A percentile compares a stretch with the other conserved stretches of the same genome.
phyloP scores from a whole-genome alignment of 2,329 filamentous ascomycete species.

The Phialophora macrospora region DNA sequence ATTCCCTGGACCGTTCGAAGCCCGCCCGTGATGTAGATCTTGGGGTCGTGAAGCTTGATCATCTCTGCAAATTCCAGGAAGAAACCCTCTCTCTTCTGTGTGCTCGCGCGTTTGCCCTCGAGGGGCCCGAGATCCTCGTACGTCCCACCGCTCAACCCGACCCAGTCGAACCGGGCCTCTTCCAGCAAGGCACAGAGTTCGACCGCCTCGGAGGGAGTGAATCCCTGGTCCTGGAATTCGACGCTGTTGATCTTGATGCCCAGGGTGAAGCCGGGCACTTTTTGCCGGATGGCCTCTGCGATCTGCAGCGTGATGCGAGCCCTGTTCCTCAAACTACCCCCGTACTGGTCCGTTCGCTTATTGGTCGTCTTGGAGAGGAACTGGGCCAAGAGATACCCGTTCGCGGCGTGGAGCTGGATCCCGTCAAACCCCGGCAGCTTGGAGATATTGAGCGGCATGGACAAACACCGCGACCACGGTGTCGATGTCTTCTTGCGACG shows the following conservation, averaged over 20 bases:
- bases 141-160: constrained; percentile 65
- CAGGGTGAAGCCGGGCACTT: constrained; percentile 49
- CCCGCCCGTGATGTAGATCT: constrained; percentile 64
- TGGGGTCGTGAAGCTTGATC: constrained; percentile 59
- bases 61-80: constrained; percentile 64
- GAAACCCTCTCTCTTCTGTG: constrained; percentile 62
- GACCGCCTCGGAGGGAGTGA: constrained; percentile 55
- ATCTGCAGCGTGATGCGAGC: constrained; percentile 64
- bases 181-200: constrained; percentile 47
- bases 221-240: constrained; percentile 56
- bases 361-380: constrained; percentile 61
- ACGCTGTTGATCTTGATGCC: constrained; percentile 65
- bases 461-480: constrained; percentile 64
- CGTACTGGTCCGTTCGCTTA: constrained; percentile 66
- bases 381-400: constrained; percentile 64
- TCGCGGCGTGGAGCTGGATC: constrained; percentile 55
- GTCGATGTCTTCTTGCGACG: constrained; percentile 49
- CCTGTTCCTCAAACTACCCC: constrained; percentile 69
- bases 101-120: constrained; percentile 58
- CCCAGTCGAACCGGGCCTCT: constrained; percentile 49
- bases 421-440: constrained; percentile 67
- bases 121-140: constrained; percentile 58
- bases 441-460: constrained; percentile 64
- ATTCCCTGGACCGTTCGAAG: constrained; percentile 61
- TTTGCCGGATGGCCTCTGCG: constrained; percentile 45